Base-by-base conservation (phyloP, 1,284 basidiomycete genomes). In the Apiotrichum laibachii region DNA sequence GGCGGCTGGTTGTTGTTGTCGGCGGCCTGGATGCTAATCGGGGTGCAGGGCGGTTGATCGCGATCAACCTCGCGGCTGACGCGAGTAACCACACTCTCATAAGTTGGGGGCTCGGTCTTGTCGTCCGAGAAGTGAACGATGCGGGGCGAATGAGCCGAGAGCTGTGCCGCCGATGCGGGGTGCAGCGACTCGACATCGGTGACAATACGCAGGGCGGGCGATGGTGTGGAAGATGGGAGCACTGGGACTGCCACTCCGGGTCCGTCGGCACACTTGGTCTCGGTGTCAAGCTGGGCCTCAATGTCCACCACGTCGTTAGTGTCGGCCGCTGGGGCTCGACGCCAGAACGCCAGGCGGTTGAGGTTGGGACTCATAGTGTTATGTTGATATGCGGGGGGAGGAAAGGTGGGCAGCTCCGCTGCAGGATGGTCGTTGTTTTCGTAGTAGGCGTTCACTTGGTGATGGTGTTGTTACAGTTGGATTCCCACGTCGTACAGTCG, bases 11-110 rank as follows among this genome's bases (percentile, higher is more conserved):
- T 19, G 19, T 49, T 31, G 21, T 53, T 21, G 16, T 21, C 37
- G 1, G 21, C 21, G 15, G 31, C 22, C 46, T 44, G 49, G 21
- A 56, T 50, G 43, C 19, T 44, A 43, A 51, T 56, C 10, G 55
- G 55, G 21, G 49, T 43, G 31, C 18, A 22, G 5, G 50, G 15
- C 15, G 39, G 50, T 9, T 26, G 21, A 35, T 52, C 50, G 22
- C 50, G 39, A 18, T 33, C 45, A 22, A 34, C 42, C 51, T 45
- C 11, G 31, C 42, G 8, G 51, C 42, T 16, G 33, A 45, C 43
- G 52, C n/a, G n/a, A 12, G 33, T 40, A 16, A 39, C 44, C 11
- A 47, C 22, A 21, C 22, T 35, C 21, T 45, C 53, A 34, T 54
- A 54, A 11, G 53, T 34, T 31, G 53, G 53, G 5, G 53, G 53